Conservation (phyloP, 805 yeast genomes). For the Suhomyces xylopsoci region DNA sequence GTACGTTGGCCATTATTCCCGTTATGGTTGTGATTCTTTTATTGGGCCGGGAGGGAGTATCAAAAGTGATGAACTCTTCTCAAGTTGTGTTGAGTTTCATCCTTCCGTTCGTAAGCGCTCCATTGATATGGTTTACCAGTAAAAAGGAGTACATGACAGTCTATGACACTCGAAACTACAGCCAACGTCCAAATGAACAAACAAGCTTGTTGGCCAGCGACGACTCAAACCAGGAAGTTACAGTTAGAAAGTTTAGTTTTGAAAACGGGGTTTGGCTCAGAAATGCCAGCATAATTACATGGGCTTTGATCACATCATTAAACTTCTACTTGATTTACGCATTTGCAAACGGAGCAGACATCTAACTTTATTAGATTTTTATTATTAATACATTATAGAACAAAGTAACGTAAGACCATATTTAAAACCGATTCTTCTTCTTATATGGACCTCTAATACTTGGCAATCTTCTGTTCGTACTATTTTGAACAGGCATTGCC, state of each 20-base stretch:
- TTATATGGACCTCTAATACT: slow-evolving; percentile 39
- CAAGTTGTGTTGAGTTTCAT: slow-evolving; percentile 45
- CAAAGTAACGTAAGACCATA: not conserved
- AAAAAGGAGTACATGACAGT: slow-evolving; percentile 40
- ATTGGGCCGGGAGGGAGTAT: slow-evolving; percentile 44
- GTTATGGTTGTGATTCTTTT: slow-evolving; percentile 36
- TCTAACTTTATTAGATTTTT: slow-evolving; percentile 15
- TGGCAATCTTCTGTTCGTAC: slow-evolving; percentile 26
- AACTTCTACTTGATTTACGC: slow-evolving; percentile 41
- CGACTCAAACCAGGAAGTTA: slow-evolving; percentile 9
- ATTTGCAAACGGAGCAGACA: slow-evolving; percentile 40
- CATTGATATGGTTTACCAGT: slow-evolving; percentile 44
- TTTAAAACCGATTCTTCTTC: slow-evolving; percentile 24
- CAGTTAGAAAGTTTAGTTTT: slow-evolving; percentile 25
- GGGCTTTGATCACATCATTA: slow-evolving; percentile 38
- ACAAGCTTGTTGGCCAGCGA: slow-evolving; percentile 10
- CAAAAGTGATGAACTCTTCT: slow-evolving; percentile 43
- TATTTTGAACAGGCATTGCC: not conserved
- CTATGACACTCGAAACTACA: slow-evolving; percentile 16
- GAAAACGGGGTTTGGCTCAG: slow-evolving; percentile 38
- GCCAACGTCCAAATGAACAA: slow-evolving; percentile 7
- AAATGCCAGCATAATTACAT: slow-evolving; percentile 33
- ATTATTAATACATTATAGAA: slow-evolving; percentile 3
- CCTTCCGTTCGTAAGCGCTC: slow-evolving; percentile 44
- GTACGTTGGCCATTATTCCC: slow-evolving; percentile 42